A percentile compares a stretch with the other conserved stretches of the same genome.
Conservation (phyloP, 2,329 filamentous ascomycete genomes). For the Phoma sp. region DNA sequence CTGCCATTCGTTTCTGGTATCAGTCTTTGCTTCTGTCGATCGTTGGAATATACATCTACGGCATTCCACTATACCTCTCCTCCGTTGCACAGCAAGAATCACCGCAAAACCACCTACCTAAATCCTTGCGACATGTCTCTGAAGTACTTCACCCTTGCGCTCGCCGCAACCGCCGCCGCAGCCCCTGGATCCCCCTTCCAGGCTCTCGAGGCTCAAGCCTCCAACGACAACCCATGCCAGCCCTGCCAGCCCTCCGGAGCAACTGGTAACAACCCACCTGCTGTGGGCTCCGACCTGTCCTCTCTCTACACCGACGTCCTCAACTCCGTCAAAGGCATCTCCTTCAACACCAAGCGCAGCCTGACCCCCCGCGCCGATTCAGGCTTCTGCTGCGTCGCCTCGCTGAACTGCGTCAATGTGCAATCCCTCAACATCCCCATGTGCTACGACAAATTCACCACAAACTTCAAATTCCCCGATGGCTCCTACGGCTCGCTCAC, state of each 20-base stretch:
- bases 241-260: constrained; percentile 47
- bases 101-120: not conserved
- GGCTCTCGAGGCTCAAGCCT: constrained; percentile 23
- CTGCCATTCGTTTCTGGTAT: constrained; percentile 16
- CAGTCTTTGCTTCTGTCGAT: constrained; percentile 9
- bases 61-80: constrained; percentile 7
- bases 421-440: constrained; percentile 52
- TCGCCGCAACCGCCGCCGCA: constrained; percentile 30
- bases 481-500: constrained; percentile 55
- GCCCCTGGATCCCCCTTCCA: constrained; percentile 25
- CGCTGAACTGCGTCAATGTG: constrained; percentile 52
- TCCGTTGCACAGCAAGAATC: constrained; percentile 12
- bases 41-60: constrained; percentile 12
- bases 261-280: constrained; percentile 36
- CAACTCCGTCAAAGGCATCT: constrained; percentile 42
- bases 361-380: constrained; percentile 24
- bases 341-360: constrained; percentile 36
- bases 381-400: constrained; percentile 45
- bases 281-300: constrained; percentile 42
- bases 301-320: constrained; percentile 45
- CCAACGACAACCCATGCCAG: constrained; percentile 40
- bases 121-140: constrained; percentile 28
- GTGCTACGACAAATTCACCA: constrained; percentile 61
- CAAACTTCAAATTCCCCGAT: constrained; percentile 56
- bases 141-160: constrained; percentile 31